Base-by-base conservation (phyloP, 768 basidiomycete genomes). In the Exidia glandulosa region DNA sequence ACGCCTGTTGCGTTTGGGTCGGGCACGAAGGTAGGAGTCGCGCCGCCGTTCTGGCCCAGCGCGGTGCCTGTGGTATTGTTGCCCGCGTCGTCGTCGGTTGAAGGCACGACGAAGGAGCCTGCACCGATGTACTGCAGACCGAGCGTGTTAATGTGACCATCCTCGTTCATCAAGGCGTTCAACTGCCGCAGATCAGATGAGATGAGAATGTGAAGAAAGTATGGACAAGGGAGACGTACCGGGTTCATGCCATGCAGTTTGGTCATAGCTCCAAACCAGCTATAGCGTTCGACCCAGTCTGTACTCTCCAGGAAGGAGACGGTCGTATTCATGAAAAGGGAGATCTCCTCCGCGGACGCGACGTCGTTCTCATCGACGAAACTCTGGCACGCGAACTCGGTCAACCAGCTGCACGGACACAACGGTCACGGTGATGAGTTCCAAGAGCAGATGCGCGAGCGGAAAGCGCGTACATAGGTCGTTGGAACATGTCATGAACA, bases 211-310 rank as follows among this genome's bases (percentile, higher is more conserved):
- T 58, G 56, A 34, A 48, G 2, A 13, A 27, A 29, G 31, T 27
- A 16, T 7, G n/a, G 30, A 30, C n/a, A n/a, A n/a, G n/a, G n/a
- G n/a, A n/a, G n/a, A 63, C 67, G 36, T 58, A 81, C 80, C 65
- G 67, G 66, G 63, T 82, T 80, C 1, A 83, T 77, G 23, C 75
- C 78, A 45, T 75, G 69, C 62, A 81, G 64, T 64, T 81, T 69
- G 61, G 72, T 71, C 78, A 81, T 78, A 3, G 80, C 79, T 10
- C 83, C 83, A 65, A 80, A 84, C 81, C 81, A 85, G 9, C 80
- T 72, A 66, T 84, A 84, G 3, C 83, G 73, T 65, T 84, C 82
- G 16, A 85, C 77, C 68, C 74, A 85, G 27, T 70, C 67, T 1
- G 78, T 71, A 4, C 64, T 63, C 60, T 85, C 81, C 80, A 86